Conservation (phyloP, 495 filamentous ascomycete genomes). For the Talaromyces proteolyticus region DNA sequence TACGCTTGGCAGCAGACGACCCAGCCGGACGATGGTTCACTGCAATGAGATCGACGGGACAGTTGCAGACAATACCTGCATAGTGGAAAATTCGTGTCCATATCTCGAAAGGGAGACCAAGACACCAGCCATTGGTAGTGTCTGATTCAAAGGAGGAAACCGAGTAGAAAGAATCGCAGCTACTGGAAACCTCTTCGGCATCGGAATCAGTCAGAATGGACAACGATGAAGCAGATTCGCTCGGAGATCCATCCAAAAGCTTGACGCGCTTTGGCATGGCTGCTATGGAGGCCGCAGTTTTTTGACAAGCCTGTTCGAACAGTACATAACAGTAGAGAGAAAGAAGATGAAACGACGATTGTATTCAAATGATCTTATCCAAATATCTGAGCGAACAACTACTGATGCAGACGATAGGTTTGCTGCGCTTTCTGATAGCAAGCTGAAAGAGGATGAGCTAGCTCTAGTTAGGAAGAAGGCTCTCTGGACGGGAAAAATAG, state of each 20-base stretch:
- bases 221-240: neutral
- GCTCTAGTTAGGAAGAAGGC: no score
- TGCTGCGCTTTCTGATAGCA: no score
- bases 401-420: no score
- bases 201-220: neutral
- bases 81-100: slow-evolving; percentile 3
- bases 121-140: neutral
- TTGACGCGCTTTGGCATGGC: neutral
- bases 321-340: no score
- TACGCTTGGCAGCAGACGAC: neutral
- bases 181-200: neutral
- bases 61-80: neutral
- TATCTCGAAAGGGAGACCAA: neutral
- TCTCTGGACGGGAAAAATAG: no score
- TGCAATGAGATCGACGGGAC: neutral
- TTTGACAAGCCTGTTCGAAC: no score
- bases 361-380: no score
- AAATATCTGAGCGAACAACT: no score
- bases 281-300: no score
- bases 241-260: neutral
- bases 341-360: no score
- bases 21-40: neutral
- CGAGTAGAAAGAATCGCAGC: neutral
- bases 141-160: neutral
- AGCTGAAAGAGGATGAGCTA: no score